Percentiles rank a stretch among this genome's conserved stretches.
These are phyloP conservation scores for Strigomonas culicis DNA, from an alignment of 208 protist genomes.

Conservation along the genomic window DNA sequence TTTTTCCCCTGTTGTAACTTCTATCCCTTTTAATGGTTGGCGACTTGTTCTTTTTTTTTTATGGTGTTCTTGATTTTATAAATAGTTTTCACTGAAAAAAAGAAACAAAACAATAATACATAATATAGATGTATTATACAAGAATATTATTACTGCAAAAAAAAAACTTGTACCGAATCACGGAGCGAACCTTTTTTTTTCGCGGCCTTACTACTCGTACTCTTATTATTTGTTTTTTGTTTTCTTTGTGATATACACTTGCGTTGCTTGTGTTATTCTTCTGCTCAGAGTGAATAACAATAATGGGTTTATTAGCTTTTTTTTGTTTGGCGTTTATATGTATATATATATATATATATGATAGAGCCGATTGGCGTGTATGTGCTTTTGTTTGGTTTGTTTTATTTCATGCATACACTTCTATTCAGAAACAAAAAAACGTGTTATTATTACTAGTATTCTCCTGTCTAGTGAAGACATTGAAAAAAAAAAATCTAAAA, in stretches of 20 bases:
- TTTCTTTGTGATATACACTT: slow-evolving; percentile 4
- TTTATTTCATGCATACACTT: neutral
- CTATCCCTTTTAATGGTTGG: neutral
- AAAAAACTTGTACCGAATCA: neutral
- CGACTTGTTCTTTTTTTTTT: slow-evolving; percentile 5
- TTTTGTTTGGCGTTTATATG: slow-evolving; percentile 6
- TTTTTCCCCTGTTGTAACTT: neutral
- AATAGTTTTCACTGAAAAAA: neutral
- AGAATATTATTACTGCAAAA: neutral
- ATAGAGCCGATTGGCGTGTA: neutral
- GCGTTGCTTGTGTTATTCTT: slow-evolving; percentile 4
- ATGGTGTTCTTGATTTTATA: neutral
- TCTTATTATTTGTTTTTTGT: slow-evolving; percentile 14
- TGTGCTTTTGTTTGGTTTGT: neutral
- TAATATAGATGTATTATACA: neutral
- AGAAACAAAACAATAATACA: neutral
- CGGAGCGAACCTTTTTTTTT: neutral
- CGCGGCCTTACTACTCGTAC: neutral
- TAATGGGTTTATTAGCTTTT: slow-evolving; percentile 5
- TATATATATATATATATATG: neutral
- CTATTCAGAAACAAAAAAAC: neutral
- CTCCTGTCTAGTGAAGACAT: neutral
- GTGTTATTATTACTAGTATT: neutral
- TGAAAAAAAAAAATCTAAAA: slow-evolving; percentile 2
- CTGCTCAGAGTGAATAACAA: neutral